These are phyloP conservation scores for Lanmaoa pseudosensibilis DNA, from an alignment of 768 basidiomycete genomes.

Conservation along the genomic window DNA sequence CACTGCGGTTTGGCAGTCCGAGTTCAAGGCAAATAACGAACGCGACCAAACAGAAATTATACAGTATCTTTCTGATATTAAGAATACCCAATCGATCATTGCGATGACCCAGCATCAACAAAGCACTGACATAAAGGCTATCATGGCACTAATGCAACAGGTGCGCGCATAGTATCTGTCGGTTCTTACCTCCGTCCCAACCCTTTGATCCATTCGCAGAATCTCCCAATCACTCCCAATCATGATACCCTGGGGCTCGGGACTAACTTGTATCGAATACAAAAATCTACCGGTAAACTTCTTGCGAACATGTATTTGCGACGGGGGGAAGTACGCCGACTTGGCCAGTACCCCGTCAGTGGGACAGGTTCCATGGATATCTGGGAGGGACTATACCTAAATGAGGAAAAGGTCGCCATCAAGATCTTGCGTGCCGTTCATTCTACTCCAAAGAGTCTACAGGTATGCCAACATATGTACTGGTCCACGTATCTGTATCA, in stretches of 20 bases:
- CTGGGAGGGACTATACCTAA: conserved; percentile 54
- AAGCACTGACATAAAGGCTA: conserved; percentile 35
- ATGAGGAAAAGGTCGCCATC: conserved; percentile 55
- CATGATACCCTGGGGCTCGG: conserved; percentile 43
- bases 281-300: conserved; percentile 44
- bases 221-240: conserved; percentile 18
- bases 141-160: conserved; percentile 54
- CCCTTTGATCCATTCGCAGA: conserved; percentile 23
- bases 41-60: conserved; percentile 46
- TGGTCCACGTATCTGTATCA: conserved; percentile 3
- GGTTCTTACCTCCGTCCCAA: neutral
- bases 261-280: conserved; percentile 51
- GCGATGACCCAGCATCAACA: conserved; percentile 35
- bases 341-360: conserved; percentile 49
- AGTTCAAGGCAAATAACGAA: conserved; percentile 39
- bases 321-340: conserved; percentile 51
- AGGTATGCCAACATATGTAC: conserved; percentile 33
- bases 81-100: conserved; percentile 40
- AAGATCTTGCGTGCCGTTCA: conserved; percentile 55
- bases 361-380: conserved; percentile 56
- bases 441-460: conserved; percentile 43
- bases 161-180: conserved; percentile 25
- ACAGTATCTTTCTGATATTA: conserved; percentile 44
- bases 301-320: conserved; percentile 51
- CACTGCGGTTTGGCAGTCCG: conserved; percentile 48